phyloP scores from a whole-genome alignment of 139 green algal genomes.

The Dunaliella primolecta region DNA sequence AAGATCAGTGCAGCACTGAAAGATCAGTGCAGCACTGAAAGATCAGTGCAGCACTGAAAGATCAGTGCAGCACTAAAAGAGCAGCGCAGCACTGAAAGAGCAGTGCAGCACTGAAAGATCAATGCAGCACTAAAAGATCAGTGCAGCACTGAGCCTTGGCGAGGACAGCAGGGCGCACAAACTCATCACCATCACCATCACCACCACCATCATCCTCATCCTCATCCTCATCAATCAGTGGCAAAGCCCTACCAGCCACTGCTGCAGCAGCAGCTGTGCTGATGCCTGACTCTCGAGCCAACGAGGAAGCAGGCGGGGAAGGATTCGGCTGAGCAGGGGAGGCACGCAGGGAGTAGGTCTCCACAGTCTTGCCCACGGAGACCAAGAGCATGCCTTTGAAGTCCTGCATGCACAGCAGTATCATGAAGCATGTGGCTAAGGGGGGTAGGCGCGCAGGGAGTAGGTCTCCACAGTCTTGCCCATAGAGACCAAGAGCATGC shows the following conservation, averaged over 20 bases:
- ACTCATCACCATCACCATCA: neutral
- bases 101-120: too few relatives aligned
- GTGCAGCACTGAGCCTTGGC: too few relatives aligned
- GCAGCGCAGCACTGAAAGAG: too few relatives aligned
- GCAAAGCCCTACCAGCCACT: neutral
- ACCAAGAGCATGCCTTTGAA: conserved; percentile 57
- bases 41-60: too few relatives aligned
- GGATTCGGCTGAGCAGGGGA: too few relatives aligned
- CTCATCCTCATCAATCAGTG: neutral
- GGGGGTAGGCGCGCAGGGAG: conserved; percentile 12
- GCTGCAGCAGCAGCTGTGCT: neutral
- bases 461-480: conserved; percentile 66
- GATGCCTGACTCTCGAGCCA: neutral
- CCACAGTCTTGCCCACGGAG: conserved; percentile 56
- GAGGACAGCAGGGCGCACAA: too few relatives aligned
- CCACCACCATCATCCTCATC: neutral
- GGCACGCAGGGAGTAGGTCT: conserved; percentile 46
- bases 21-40: too few relatives aligned
- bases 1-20: too few relatives aligned
- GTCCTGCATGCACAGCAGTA: conserved; percentile 35
- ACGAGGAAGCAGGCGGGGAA: too few relatives aligned
- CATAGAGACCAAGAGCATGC: conserved; percentile 55
- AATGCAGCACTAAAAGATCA: too few relatives aligned
- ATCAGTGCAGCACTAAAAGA: too few relatives aligned
- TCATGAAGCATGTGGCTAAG: neutral